These are phyloP conservation scores for Berkeleyomyces basicola DNA, from an alignment of 2,329 filamentous ascomycete species.

Conservation along the genomic window DNA sequence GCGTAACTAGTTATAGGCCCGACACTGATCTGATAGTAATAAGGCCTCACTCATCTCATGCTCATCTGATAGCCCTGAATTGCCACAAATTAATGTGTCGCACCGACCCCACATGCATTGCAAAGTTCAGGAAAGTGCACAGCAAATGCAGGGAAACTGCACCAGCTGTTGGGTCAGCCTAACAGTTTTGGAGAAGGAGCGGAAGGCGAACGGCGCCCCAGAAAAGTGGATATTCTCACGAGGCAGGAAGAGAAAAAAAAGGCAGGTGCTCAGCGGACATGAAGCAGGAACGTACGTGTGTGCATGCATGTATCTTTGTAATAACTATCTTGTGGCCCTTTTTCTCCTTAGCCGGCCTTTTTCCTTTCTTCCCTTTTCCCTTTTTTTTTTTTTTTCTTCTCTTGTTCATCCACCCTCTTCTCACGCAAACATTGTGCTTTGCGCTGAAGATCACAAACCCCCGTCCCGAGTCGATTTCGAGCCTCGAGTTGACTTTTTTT, in stretches of 20 bases:
- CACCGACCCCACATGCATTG: not conserved
- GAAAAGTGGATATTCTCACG: not conserved
- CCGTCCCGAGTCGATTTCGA: not conserved
- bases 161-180: not conserved
- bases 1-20: no score
- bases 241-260: not conserved
- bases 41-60: no score
- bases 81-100: no score
- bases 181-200: not conserved
- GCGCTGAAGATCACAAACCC: not conserved
- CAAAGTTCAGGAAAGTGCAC: not conserved
- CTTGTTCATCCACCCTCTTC: not conserved
- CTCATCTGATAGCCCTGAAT: no score
- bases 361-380: not conserved
- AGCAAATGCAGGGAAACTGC: not conserved
- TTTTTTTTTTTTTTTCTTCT: not conserved
- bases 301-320: not conserved
- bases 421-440: constrained; percentile 1
- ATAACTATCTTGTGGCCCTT: not conserved
- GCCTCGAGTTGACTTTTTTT: not conserved
- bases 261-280: not conserved
- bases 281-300: constrained; percentile 18
- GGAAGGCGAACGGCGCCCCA: not conserved
- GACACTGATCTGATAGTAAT: no score
- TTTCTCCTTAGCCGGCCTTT: not conserved